phyloP scores from a whole-genome alignment of 1,284 basidiomycete species.

The Meira miltonrushii region DNA sequence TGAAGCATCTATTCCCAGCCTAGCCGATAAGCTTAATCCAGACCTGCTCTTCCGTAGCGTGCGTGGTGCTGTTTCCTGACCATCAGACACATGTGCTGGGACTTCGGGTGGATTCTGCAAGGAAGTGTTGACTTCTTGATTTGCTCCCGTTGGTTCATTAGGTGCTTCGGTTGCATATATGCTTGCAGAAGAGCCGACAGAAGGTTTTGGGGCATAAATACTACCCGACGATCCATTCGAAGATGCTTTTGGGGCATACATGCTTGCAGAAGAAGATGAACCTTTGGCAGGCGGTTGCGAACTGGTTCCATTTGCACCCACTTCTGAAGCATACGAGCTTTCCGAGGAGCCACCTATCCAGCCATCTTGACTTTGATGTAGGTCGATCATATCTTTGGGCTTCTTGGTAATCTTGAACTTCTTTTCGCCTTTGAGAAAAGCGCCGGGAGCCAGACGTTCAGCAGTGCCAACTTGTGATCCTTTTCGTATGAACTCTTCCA shows the following conservation, averaged over 20 bases:
- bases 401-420: neutral
- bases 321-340: conserved; percentile 2
- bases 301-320: no score
- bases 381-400: neutral
- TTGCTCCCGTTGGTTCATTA: no score
- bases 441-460: conserved; percentile 16
- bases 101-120: neutral
- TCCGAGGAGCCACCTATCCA: conserved; percentile 21
- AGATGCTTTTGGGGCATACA: no score
- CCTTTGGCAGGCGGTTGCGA: no score
- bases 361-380: conserved; percentile 18
- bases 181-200: neutral
- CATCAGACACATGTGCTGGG: neutral
- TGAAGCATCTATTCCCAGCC: conserved; percentile 11
- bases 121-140: no score
- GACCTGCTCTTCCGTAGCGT: conserved; percentile 13
- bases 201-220: conserved; percentile 23
- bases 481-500: conserved; percentile 17
- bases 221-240: conserved; percentile 23
- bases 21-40: neutral
- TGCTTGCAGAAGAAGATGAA: no score
- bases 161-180: no score
- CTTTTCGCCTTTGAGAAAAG: conserved; percentile 9
- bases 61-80: conserved; percentile 3
- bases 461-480: conserved; percentile 20